These are phyloP conservation scores for Arthrobotrys sphaeroides DNA, from an alignment of 2,329 filamentous ascomycete species.

Conservation along the genomic window DNA sequence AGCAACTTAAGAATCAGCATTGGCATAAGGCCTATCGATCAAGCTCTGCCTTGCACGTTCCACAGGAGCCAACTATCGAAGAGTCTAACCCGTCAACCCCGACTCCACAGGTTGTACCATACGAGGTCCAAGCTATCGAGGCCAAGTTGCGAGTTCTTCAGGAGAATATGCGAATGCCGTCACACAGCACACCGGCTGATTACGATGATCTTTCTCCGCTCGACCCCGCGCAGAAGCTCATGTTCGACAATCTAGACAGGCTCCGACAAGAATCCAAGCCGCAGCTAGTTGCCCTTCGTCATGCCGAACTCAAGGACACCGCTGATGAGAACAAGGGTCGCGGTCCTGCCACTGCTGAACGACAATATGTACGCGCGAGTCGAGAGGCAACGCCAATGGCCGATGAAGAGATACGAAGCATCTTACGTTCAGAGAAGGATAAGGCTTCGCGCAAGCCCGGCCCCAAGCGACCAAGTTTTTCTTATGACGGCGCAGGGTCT, in stretches of 20 bases:
- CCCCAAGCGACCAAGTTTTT: neutral
- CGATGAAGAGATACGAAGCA: neutral
- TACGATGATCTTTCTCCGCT: neutral
- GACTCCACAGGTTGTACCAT: neutral
- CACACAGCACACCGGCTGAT: neutral
- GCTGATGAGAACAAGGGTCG: neutral
- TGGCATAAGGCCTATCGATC: slow-evolving; percentile 31
- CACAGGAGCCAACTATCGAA: neutral
- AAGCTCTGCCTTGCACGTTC: neutral
- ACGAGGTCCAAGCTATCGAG: slow-evolving; percentile 6
- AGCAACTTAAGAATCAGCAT: slow-evolving; percentile 39
- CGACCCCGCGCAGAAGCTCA: neutral
- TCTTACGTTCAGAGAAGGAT: neutral
- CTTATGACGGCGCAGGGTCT: neutral
- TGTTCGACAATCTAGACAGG: slow-evolving; percentile 11
- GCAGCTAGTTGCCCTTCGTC: slow-evolving; percentile 5
- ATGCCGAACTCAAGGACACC: neutral
- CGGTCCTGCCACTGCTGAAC: neutral
- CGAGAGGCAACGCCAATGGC: neutral
- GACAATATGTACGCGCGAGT: neutral
- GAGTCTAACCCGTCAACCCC: slow-evolving; percentile 7
- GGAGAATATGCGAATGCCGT: slow-evolving; percentile 12
- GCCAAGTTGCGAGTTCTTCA: neutral
- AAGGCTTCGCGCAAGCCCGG: neutral
- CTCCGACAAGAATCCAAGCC: slow-evolving; percentile 6